Evolutionary conservation across 176 grass and related monocot species (phyloP), one percentile per base, ranked within the genome.

Genomic region (Hsuehochloa calcarea): DNA sequence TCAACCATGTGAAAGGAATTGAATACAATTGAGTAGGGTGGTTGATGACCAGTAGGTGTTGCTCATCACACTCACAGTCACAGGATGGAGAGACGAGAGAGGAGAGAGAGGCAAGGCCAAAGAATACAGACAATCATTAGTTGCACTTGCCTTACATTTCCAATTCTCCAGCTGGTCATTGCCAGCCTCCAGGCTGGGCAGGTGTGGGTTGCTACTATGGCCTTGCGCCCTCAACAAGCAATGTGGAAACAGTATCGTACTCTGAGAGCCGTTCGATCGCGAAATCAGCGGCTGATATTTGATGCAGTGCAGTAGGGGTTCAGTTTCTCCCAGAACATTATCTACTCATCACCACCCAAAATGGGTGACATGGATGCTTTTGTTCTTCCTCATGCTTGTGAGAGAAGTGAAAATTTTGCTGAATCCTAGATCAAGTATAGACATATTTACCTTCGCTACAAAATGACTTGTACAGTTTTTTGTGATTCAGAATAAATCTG

Each of bases 1-100:
- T 83, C 80, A 67, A 68, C n/a, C 89, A 90, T 87, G 89, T 84
- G 89, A 54, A 49, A 38, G 61, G 89, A 84, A 91, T 91, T 85
- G 89, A 76, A 91, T 87, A 84, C 20, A 14, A 25, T 90, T 43
- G 61, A 72, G 75, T 80, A 80, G 69, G 89, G 80, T 76, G 14
- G 89, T 84, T 85, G 88, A 49, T 27, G 75, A 64, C 17, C 63
- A 70, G 63, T 80, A 34, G 80, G 85, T 88, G 84, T 64, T 88
- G 81, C 75, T 88, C 89, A 77, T 85, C 76, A 54, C 85, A 88
- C 79, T 58, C 87, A 35, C 10, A 7, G 39, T 34, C 31, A 34
- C 45, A 66, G 61, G 27, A 25, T 31, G 38, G 29, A 11, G 3
- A 35, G 13, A 20, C 0, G 41, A 16, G 11, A 51, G 35, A 6